Evolutionary conservation across 345 rosid species (phyloP).

Genomic region (Acer campestre): DNA sequence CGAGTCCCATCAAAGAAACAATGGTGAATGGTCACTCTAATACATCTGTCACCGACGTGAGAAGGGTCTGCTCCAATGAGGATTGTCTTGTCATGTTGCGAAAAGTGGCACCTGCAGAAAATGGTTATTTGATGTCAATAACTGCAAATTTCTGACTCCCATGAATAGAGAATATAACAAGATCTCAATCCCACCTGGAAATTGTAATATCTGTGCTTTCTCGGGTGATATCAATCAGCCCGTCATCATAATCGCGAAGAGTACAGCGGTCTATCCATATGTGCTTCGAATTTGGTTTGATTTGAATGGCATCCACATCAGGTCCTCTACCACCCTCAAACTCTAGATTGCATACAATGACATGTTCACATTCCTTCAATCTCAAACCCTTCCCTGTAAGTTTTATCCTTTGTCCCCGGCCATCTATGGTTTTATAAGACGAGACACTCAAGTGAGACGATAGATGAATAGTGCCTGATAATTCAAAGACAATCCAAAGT

Average conservation of each 20-base stretch:
- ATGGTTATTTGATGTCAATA: slow-evolving; percentile 16
- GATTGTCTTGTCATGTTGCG: slow-evolving; percentile 81
- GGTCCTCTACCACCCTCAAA: slow-evolving; percentile 87
- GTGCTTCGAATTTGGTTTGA: slow-evolving; percentile 85
- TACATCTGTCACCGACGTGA: slow-evolving; percentile 74
- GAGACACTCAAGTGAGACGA: slow-evolving; percentile 63
- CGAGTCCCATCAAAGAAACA: slow-evolving; percentile 91
- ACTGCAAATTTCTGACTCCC: not conserved
- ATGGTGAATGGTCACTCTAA: slow-evolving; percentile 90
- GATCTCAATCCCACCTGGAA: slow-evolving; percentile 58
- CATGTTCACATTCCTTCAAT: slow-evolving; percentile 83
- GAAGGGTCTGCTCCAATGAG: slow-evolving; percentile 90
- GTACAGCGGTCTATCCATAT: slow-evolving; percentile 95
- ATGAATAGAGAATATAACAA: not conserved
- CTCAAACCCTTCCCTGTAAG: slow-evolving; percentile 89
- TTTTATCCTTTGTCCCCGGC: slow-evolving; percentile 84
- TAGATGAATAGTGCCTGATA: slow-evolving; percentile 79
- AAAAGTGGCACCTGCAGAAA: slow-evolving; percentile 75
- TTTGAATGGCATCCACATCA: slow-evolving; percentile 93
- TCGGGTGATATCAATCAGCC: slow-evolving; percentile 91
- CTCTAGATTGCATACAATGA: slow-evolving; percentile 82
- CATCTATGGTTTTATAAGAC: slow-evolving; percentile 94
- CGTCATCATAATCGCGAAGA: slow-evolving; percentile 86
- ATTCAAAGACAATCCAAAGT: slow-evolving; percentile 84
- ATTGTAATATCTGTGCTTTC: slow-evolving; percentile 90